phyloP scores from a whole-genome alignment of 75 land plant genomes.

The Cunninghamia lanceolata region DNA sequence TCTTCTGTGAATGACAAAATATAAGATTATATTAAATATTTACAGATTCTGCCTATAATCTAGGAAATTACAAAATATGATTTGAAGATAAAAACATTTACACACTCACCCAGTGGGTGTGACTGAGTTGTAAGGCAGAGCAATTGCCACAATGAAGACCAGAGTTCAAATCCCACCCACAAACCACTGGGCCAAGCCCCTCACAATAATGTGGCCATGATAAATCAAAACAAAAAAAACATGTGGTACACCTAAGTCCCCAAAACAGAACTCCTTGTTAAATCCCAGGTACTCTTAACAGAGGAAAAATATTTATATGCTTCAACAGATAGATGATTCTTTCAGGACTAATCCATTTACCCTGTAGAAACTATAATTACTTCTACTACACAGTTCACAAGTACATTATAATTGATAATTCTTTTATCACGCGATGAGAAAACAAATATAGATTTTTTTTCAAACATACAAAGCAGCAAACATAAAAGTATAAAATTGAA shows the following conservation, averaged over 20 bases:
- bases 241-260: neutral
- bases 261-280: too few species aligned
- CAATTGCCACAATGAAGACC: neutral
- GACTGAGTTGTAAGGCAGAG: neutral
- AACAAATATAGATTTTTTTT: neutral
- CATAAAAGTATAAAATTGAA: conserved; percentile 13
- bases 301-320: neutral
- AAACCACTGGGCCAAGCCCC: neutral
- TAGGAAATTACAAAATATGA: neutral
- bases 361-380: neutral
- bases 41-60: neutral
- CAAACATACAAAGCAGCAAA: neutral
- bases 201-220: too few species aligned
- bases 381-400: neutral
- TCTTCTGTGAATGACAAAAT: neutral
- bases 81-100: neutral
- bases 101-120: neutral
- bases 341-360: neutral
- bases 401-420: neutral
- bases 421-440: neutral
- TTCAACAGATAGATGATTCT: neutral
- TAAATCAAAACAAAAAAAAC: neutral
- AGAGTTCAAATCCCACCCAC: neutral
- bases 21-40: neutral
- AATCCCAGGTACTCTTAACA: neutral